Evolutionary conservation across 169 alveolate genomes (phyloP).

Genomic region (Plasmodium fragile): DNA sequence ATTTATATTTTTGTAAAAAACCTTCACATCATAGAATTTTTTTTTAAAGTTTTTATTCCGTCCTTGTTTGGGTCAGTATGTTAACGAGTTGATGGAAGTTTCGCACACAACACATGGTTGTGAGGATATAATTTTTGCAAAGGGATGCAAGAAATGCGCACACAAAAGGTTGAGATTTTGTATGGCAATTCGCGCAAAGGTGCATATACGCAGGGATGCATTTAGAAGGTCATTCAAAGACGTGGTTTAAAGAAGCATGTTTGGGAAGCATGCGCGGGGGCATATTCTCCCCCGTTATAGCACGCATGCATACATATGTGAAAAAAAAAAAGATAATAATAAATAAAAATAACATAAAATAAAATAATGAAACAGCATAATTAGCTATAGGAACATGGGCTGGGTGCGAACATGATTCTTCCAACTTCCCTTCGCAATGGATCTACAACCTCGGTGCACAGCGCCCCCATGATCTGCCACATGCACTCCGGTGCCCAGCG

Average conservation of each 20-base stretch:
- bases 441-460: neutral
- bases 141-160: neutral
- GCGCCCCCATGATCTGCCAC: neutral
- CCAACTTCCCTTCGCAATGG: neutral
- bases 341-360: neutral
- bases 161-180: neutral
- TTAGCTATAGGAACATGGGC: neutral
- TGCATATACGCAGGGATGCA: neutral
- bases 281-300: neutral
- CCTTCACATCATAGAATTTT: slow-evolving; percentile 9
- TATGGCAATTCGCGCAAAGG: neutral
- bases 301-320: neutral
- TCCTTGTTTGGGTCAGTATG: neutral
- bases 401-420: neutral
- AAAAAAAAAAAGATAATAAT: neutral
- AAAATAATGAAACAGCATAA: neutral
- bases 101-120: neutral
- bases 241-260: neutral
- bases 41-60: slow-evolving; percentile 21
- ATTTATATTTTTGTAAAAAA: neutral
- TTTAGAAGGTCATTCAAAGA: neutral
- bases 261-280: neutral
- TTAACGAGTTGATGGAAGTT: neutral
- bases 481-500: neutral
- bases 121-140: neutral